Percentiles rank a stretch among this genome's conserved stretches.
phyloP scores from a whole-genome alignment of 2,329 filamentous ascomycete genomes.

The Sporothrix dimorphospora region DNA sequence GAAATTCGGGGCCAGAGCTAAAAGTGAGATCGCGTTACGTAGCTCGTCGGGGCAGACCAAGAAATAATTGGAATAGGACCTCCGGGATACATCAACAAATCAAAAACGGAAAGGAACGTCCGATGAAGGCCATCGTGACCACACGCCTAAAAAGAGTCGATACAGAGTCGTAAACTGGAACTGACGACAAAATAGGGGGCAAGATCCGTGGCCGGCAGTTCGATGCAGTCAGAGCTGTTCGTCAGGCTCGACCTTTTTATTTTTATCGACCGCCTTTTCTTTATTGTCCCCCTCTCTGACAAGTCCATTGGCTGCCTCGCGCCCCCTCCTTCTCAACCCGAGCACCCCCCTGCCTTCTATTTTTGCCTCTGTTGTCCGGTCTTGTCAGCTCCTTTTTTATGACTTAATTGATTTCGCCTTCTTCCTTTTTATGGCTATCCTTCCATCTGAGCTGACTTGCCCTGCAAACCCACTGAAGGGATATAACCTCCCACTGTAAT shows the following conservation, averaged over 20 bases:
- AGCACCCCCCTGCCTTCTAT: not conserved
- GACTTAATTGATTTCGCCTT: not conserved
- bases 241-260: not conserved
- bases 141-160: not conserved
- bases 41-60: not conserved
- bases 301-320: not conserved
- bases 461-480: not conserved
- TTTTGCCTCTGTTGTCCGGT: not conserved
- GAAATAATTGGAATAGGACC: no score
- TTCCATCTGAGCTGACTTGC: not conserved
- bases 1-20: not conserved
- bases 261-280: not conserved
- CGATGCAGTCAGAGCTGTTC: not conserved
- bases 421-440: not conserved
- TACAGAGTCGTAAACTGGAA: not conserved
- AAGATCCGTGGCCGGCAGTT: not conserved
- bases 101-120: slow-evolving; percentile 3
- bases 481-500: not conserved
- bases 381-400: not conserved
- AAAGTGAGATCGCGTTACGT: not conserved
- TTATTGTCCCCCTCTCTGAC: not conserved
- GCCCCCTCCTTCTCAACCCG: not conserved
- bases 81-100: slow-evolving; percentile 6
- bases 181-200: not conserved
- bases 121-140: not conserved